Conservation (phyloP, 2,329 filamentous ascomycete species). For the Coccinonectria pachysandricola region DNA sequence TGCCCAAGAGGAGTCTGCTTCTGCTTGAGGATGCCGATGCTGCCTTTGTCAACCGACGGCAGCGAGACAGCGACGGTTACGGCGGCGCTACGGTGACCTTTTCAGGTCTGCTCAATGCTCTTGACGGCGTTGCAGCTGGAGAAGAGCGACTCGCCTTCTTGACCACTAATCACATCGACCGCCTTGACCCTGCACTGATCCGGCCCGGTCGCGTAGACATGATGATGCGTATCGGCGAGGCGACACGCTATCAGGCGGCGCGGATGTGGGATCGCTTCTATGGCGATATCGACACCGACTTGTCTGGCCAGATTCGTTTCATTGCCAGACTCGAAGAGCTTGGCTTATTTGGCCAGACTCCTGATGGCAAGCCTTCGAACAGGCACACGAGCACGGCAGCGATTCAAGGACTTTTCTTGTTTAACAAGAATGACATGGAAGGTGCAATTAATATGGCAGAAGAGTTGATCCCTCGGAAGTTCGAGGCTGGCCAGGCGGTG, state of each 20-base stretch:
- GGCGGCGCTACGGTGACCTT: conserved; percentile 85
- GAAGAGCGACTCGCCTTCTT: conserved; percentile 91
- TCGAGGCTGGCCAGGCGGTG: conserved; percentile 36
- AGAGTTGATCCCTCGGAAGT: conserved; percentile 47
- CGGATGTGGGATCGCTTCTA: conserved; percentile 96
- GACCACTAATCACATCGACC: conserved; percentile 89
- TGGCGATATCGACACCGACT: conserved; percentile 61
- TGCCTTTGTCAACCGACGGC: conserved; percentile 73
- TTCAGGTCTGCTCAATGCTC: conserved; percentile 74
- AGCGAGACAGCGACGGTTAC: conserved; percentile 73
- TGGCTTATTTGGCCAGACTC: conserved; percentile 54
- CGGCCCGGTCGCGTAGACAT: conserved; percentile 89
- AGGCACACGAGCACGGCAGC: conserved; percentile 73
- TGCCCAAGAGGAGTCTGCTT: conserved; percentile 73
- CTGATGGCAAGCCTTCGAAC: conserved; percentile 35
- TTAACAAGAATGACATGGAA: conserved; percentile 84
- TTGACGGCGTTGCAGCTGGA: conserved; percentile 87
- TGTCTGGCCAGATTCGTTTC: conserved; percentile 56
- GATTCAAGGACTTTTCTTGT: conserved; percentile 87
- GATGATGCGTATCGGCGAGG: conserved; percentile 81
- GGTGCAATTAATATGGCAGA: conserved; percentile 77
- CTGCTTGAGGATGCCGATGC: conserved; percentile 87
- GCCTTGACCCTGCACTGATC: conserved; percentile 80
- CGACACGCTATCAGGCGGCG: conserved; percentile 72
- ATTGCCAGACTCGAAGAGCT: conserved; percentile 58